phyloP scores from a whole-genome alignment of 768 basidiomycete genomes.

The Pisolithus tinctorius region DNA sequence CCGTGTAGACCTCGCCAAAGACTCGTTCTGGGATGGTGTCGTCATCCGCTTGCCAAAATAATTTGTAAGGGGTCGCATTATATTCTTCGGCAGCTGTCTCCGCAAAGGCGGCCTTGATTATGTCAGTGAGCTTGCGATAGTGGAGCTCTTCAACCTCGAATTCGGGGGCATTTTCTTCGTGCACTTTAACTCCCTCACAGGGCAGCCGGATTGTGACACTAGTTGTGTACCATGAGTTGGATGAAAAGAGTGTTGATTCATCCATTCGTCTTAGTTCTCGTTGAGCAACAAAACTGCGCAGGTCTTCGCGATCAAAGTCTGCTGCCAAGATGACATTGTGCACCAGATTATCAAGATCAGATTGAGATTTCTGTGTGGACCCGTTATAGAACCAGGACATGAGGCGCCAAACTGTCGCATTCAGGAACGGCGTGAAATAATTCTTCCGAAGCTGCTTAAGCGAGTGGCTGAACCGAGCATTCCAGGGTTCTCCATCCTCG shows the following conservation, averaged over 20 bases:
- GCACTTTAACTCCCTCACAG: neutral
- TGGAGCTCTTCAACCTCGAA: conserved; percentile 24
- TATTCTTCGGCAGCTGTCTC: conserved; percentile 9
- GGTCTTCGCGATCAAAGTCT: conserved; percentile 7
- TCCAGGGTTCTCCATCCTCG: too few species aligned
- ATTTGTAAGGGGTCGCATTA: conserved; percentile 11
- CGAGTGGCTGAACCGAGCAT: too few species aligned
- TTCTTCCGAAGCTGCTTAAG: neutral
- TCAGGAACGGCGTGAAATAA: neutral
- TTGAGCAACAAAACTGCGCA: neutral
- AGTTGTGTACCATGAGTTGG: neutral
- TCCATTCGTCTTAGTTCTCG: neutral
- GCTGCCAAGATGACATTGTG: conserved; percentile 3
- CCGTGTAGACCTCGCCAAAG: conserved; percentile 18
- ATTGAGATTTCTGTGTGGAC: conserved; percentile 5
- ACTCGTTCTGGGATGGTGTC: conserved; percentile 9
- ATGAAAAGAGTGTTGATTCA: neutral
- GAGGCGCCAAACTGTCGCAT: conserved; percentile 1
- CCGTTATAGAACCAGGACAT: conserved; percentile 21
- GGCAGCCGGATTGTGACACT: conserved; percentile 6
- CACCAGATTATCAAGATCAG: conserved; percentile 5
- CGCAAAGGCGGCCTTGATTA: conserved; percentile 19
- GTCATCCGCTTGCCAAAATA: conserved; percentile 4
- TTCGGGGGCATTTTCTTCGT: neutral
- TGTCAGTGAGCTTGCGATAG: conserved; percentile 15